Base-by-base conservation (phyloP, 2,329 filamentous ascomycete species). In the Aureobasidium leucospermi region DNA sequence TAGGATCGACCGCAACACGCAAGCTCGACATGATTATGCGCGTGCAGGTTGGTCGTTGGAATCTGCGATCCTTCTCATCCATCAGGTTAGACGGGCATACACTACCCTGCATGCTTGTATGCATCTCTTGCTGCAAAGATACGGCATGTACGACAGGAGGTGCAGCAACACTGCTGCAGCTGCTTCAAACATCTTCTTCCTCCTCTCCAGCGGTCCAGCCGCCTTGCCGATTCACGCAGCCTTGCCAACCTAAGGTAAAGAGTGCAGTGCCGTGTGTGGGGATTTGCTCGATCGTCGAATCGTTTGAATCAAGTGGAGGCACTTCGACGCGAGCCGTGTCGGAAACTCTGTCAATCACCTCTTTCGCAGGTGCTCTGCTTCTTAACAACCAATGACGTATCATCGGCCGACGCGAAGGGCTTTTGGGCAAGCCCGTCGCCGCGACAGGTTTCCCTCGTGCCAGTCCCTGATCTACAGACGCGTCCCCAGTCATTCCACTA, bases 401-500 rank as follows among this genome's bases (percentile, higher is more conserved):
- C 4, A 32, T 51, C 48, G 16, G 34, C 48, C 48, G 32, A 38
- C 19, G 6, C 13, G 8, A 23, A 39, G 28, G 9, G 38, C 39
- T 16, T 23, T 39, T 36, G 32, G 23, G 6, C 34, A 11, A 36
- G 31, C n/a, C 46, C 46, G 46, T 9, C 31, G 16, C 46, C 46
- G 46, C 46, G 46, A 49, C 8, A n/a, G n/a, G 19, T 23, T 23
- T 23, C 23, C 23, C 34, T 51, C 48, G 34, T 51, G 48, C 48
- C 34, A 34, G 48, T 38, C 48, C 48, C 48, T 51, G 48, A 51
- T 51, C 48, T 51, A 51, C 48, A 29, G 19, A 28, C 32, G 19
- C 48, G 36, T 10, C 46, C 48, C 48, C 48, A 13, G 46, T 51
- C 48, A 34, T 13, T 39, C 36, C 19, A 51, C 48, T 38, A 38